Base-by-base conservation (phyloP, 768 basidiomycete genomes). In the Rhodosporidiobolus odoratus region DNA sequence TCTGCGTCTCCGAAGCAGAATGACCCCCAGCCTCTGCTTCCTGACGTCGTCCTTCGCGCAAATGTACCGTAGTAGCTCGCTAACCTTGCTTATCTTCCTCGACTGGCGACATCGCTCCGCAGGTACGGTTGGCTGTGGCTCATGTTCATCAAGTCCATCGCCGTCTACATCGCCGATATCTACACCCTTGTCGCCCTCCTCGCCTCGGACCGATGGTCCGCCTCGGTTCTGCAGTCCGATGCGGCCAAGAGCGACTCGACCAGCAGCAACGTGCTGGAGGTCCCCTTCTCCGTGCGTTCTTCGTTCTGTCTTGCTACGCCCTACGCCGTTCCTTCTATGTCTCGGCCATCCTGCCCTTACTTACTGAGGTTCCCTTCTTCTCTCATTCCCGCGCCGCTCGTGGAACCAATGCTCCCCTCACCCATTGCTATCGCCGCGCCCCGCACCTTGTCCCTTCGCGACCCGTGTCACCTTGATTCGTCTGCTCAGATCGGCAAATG, bases 161-260 rank as follows among this genome's bases (percentile, higher is more conserved):
- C 93, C 65, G 95, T 99, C 81, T 96, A 97, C 81, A 83, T 94
- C 71, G 90, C 91, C 80, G 96, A 99, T 85, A 92, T 97, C 79
- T 99, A 94, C 83, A 92, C 95, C 45, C 93, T 92, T 72, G 86
- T 92, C 71, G 96, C 95, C 76, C 93, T 97, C 90, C 89, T 97
- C 81, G 88, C 89, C 34, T 92, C 93, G 30, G 84, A 85, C 48
- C 84, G 86, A 41, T 99, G 95, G 95, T 88, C 90, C 65, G 94
- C 90, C 77, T 85, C 90, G 79, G 96, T 98, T 78, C 90, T 91
- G 81, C 83, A 86, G 69, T 84, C 87, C 73, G 94, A 92, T 78
- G 80, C 82, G 54, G 76, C 80, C 38, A 80, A 85, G 62, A 79
- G 80, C 23, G 73, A 79, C 54, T 47, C 47, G 30, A 48, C 68